Evolutionary conservation across 2,329 filamentous ascomycete genomes (phyloP).

Genomic region (Xylaria sp.): DNA sequence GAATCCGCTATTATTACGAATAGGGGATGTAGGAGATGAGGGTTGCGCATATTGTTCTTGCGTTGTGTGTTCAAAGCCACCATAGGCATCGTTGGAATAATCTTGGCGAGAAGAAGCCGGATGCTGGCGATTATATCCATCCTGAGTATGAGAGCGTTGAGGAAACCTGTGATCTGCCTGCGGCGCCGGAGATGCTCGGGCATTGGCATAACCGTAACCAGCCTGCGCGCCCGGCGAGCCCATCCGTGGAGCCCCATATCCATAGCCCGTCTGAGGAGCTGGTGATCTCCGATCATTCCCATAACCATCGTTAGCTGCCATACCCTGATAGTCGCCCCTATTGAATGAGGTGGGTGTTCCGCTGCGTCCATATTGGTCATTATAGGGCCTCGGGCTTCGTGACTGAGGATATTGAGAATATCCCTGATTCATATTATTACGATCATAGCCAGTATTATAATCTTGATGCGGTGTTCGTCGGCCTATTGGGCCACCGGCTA

Average conservation of each 20-base stretch:
- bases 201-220: constrained; percentile 34
- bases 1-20: constrained; percentile 38
- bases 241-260: constrained; percentile 36
- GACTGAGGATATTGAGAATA: constrained; percentile 49
- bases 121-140: constrained; percentile 29
- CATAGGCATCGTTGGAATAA: constrained; percentile 22
- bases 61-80: background rate
- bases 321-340: constrained; percentile 38
- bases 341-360: constrained; percentile 42
- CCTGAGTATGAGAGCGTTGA: constrained; percentile 34
- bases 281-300: constrained; percentile 31
- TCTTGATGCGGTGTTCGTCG: constrained; percentile 48
- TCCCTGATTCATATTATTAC: constrained; percentile 42
- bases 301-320: constrained; percentile 37
- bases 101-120: constrained; percentile 26
- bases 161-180: constrained; percentile 37
- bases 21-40: constrained; percentile 33
- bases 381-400: constrained; percentile 46
- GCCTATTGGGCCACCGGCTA: constrained; percentile 43
- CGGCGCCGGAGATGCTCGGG: constrained; percentile 36
- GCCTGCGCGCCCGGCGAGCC: constrained; percentile 35
- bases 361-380: constrained; percentile 46
- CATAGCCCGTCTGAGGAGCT: constrained; percentile 35
- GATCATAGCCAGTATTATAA: constrained; percentile 51
- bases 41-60: constrained; percentile 23